Conservation (phyloP, 805 yeast species). For the Candida berthetii region DNA sequence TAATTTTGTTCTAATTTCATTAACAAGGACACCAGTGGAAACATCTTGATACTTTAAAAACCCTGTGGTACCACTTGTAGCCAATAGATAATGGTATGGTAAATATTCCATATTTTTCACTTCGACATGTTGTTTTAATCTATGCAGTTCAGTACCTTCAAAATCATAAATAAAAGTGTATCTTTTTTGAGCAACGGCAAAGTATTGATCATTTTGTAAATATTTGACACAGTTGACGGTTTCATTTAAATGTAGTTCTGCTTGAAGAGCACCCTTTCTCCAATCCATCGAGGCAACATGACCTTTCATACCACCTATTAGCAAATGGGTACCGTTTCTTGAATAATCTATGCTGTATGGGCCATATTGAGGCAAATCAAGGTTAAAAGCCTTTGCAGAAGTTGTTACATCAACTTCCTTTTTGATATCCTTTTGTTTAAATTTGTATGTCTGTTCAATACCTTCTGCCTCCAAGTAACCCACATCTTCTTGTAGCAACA, state of each 20-base stretch:
- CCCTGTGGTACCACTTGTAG: conserved; percentile 87
- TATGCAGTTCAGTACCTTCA: conserved; percentile 86
- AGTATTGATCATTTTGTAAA: conserved; percentile 86
- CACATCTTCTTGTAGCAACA: conserved; percentile 73
- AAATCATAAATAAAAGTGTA: conserved; percentile 90
- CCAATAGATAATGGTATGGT: conserved; percentile 87
- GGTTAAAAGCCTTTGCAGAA: conserved; percentile 65
- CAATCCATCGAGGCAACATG: conserved; percentile 96
- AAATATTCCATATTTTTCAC: conserved; percentile 77
- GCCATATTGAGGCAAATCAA: conserved; percentile 72
- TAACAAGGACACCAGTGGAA: conserved; percentile 81
- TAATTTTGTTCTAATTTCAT: conserved; percentile 78
- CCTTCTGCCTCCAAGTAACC: conserved; percentile 92
- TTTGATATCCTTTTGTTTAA: conserved; percentile 72
- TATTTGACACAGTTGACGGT: conserved; percentile 88
- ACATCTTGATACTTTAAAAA: conserved; percentile 91
- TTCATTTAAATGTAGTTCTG: conserved; percentile 83
- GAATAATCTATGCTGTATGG: conserved; percentile 82
- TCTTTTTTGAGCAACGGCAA: conserved; percentile 96
- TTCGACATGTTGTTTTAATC: conserved; percentile 86
- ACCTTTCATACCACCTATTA: conserved; percentile 87
- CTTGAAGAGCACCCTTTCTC: conserved; percentile 76
- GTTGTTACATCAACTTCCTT: conserved; percentile 74
- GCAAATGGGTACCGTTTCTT: conserved; percentile 79
- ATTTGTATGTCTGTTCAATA: conserved; percentile 90